Conservation (phyloP, 75 land plant species). For the Pseudotsuga menziesii region DNA sequence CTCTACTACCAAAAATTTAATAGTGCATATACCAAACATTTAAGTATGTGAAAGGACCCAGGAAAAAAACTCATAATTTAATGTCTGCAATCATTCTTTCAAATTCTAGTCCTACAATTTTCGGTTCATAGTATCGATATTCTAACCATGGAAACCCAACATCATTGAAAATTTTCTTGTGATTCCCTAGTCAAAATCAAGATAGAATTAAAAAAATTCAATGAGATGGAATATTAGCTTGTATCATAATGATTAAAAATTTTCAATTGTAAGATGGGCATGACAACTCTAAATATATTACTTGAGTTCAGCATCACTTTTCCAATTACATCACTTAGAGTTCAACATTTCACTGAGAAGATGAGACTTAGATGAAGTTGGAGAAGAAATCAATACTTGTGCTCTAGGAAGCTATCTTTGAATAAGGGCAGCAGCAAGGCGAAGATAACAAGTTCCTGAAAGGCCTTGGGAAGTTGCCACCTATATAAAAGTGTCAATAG, state of each 20-base stretch:
- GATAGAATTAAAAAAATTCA: background rate
- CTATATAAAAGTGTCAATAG: slow-evolving; percentile 20
- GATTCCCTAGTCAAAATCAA: slow-evolving; percentile 61
- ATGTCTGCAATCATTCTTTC: slow-evolving; percentile 95
- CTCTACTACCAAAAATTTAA: background rate
- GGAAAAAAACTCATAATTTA: slow-evolving; percentile 41
- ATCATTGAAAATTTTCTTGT: slow-evolving; percentile 98
- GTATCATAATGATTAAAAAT: background rate
- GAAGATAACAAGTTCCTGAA: slow-evolving; percentile 95
- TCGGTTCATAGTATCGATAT: slow-evolving; percentile 93
- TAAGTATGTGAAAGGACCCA: background rate
- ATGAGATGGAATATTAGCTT: background rate
- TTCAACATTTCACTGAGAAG: background rate
- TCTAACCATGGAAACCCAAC: slow-evolving; percentile 97
- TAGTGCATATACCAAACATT: background rate
- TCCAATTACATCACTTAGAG: background rate
- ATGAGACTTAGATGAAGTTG: slow-evolving; percentile 77
- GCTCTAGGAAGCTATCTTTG: slow-evolving; percentile 88
- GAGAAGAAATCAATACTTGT: slow-evolving; percentile 84
- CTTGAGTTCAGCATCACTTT: background rate
- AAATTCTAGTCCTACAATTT: slow-evolving; percentile 94
- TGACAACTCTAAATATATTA: background rate
- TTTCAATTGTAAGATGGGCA: background rate
- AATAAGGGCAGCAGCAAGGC: slow-evolving; percentile 96
- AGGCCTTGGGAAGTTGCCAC: slow-evolving; percentile 95